Evolutionary conservation across 2,329 filamentous ascomycete genomes (phyloP).

Genomic region (Microcera coccophila): DNA sequence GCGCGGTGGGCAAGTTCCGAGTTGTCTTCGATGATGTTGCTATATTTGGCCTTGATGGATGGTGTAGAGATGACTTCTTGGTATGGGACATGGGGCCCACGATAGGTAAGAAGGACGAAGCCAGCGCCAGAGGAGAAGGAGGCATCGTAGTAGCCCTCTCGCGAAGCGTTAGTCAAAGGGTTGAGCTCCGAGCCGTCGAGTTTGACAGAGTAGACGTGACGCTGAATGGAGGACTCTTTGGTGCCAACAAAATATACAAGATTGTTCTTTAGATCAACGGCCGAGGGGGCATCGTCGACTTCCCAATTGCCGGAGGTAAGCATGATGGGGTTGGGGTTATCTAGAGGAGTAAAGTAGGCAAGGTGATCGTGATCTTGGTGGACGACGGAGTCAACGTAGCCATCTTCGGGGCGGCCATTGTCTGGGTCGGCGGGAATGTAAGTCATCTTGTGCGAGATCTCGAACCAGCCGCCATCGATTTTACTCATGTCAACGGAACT

Average conservation of each 20-base stretch:
- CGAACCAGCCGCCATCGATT: slow-evolving; percentile 96
- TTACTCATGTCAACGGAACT: slow-evolving; percentile 73
- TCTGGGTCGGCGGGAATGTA: slow-evolving; percentile 80
- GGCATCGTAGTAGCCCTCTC: slow-evolving; percentile 73
- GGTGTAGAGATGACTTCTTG: slow-evolving; percentile 87
- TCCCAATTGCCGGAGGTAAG: slow-evolving; percentile 91
- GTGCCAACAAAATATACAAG: slow-evolving; percentile 88
- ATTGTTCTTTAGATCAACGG: slow-evolving; percentile 79
- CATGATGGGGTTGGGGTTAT: slow-evolving; percentile 76
- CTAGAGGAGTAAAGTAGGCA: slow-evolving; percentile 86
- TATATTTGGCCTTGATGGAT: slow-evolving; percentile 59
- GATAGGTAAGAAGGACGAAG: slow-evolving; percentile 79
- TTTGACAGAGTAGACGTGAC: slow-evolving; percentile 86
- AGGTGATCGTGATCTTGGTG: slow-evolving; percentile 85
- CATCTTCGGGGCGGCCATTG: slow-evolving; percentile 74
- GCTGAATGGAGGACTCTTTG: slow-evolving; percentile 81
- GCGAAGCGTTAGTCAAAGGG: slow-evolving; percentile 67
- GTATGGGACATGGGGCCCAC: slow-evolving; percentile 81
- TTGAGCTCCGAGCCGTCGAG: slow-evolving; percentile 72
- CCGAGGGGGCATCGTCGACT: slow-evolving; percentile 78
- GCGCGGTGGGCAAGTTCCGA: slow-evolving; percentile 63
- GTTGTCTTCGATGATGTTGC: slow-evolving; percentile 77
- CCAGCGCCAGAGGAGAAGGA: slow-evolving; percentile 81
- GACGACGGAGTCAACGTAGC: slow-evolving; percentile 89
- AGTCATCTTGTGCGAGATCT: slow-evolving; percentile 79